Evolutionary conservation across 2,329 filamentous ascomycete genomes (phyloP), one percentile per base, ranked within the genome.

Genomic region (Cadophora gregata): DNA sequence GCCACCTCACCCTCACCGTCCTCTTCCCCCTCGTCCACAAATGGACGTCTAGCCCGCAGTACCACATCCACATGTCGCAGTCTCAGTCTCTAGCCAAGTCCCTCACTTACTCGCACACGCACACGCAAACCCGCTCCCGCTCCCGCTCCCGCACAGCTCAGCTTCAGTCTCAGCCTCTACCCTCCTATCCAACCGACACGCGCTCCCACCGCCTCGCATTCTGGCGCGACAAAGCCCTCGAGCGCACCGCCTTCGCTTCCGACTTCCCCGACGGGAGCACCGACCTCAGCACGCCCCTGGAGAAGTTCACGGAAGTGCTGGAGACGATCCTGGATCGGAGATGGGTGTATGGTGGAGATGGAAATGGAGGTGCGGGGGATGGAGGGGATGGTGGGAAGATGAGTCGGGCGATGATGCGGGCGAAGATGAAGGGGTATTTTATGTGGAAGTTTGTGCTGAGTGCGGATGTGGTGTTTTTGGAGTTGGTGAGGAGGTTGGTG

Each of bases 311-410:
- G 4, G 53, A 56, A 14, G 53, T 56, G 29, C 10, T 56, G 1
- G 53, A 56, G 9, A 38, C 53, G 53, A 56, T 56, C 16, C 25
- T 36, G 5, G 53, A 56, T 56, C 53, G 53, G n/a, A 56, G 25
- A 24, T 56, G 53, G 53, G 31, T 36, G n/a, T 56, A 36, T 8
- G n/a, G n/a, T n/a, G n/a, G n/a, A n/a, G n/a, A n/a, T n/a, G n/a
- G n/a, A n/a, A n/a, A n/a, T n/a, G n/a, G n/a, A n/a, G 16, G 1
- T 14, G n/a, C 4, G 1, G 53, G 31, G 1, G 29, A 36, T 4
- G n/a, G n/a, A 1, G n/a, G 31, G 12, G 51, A 4, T 21, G 31
- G 24, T 24, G 1, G 3, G 9, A 21, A 4, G 3, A 10, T n/a
- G n/a, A n/a, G n/a, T 4, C n/a, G 31, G 14, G n/a, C 29, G 19